Evolutionary conservation across 306 rosid species (phyloP), one percentile per base, ranked within the genome.

Genomic region (Myrica gale): DNA sequence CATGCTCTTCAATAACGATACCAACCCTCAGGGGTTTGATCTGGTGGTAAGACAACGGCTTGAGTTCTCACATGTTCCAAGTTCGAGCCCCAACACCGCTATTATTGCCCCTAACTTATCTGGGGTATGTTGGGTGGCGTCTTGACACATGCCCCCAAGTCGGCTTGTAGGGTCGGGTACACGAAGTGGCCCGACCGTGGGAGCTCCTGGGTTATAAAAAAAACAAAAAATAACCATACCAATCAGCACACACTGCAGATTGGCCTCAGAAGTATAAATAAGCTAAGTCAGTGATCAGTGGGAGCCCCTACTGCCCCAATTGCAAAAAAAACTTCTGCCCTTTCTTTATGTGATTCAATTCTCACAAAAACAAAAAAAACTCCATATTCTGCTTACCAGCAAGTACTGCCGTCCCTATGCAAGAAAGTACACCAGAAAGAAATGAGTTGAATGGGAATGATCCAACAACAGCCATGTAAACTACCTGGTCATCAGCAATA

Each of bases 361-460:
- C 68, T 42, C 55, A 41, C 52, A 57, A 39, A 20, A 65, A 19
- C 67, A 42, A 32, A 47, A 23, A 19, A 16, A 6, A 23, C 55
- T 10, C 68, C 9, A 54, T 44, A 50, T 66, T 69, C 51, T 21
- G 65, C 92, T 89, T 88, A 93, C 98, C 97, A 75, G 98, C 98
- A 76, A 93, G 87, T 77, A 93, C 98, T 50, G 97, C 97, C 19
- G 98, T 93, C 74, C 98, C 98, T 0, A 84, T 61, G 43, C 93
- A 89, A 77, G 98, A 93, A 77, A 93, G 97, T 32, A 93, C 88
- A 54, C 96, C 96, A 0, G 98, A 93, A 58, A 93, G 93, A 71
- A 93, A 93, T 39, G 98, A 85, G 85, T 93, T 93, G 77, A 93
- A 93, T n/a, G 98, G 98, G 82, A 93, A 93, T 7, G 96, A 87